phyloP scores from a whole-genome alignment of 2,329 filamentous ascomycete species.

The Colletotrichum godetiae region DNA sequence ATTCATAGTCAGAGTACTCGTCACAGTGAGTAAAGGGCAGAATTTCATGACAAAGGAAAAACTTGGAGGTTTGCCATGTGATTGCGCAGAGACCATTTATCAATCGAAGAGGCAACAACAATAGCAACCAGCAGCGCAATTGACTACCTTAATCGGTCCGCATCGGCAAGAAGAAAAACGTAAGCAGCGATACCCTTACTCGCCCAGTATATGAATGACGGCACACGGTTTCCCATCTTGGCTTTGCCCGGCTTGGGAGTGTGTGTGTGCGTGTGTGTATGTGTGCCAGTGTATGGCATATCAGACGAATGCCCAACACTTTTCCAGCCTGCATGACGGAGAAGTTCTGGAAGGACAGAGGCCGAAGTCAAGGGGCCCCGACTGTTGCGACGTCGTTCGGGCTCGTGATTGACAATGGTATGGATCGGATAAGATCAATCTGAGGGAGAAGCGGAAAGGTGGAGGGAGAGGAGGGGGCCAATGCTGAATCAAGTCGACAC shows the following conservation, averaged over 20 bases:
- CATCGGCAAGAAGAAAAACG: neutral
- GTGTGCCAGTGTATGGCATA: neutral
- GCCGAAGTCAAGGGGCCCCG: slow-evolving; percentile 5
- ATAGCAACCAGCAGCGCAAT: neutral
- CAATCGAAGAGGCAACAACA: neutral
- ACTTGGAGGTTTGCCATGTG: neutral
- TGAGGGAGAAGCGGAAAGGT: neutral
- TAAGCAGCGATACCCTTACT: neutral
- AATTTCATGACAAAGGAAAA: neutral
- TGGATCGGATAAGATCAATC: neutral
- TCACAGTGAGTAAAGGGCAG: neutral
- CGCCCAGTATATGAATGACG: neutral
- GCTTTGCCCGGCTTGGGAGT: no score
- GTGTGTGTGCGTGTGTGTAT: no score
- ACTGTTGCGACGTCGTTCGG: slow-evolving; percentile 7
- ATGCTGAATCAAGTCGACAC: neutral
- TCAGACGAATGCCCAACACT: slow-evolving; percentile 10
- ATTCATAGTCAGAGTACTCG: neutral
- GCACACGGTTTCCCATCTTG: neutral
- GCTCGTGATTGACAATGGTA: slow-evolving; percentile 1
- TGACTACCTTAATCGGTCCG: no score
- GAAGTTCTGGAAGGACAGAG: slow-evolving; percentile 22
- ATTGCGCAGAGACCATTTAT: neutral
- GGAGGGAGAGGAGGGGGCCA: neutral
- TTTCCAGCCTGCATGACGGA: slow-evolving; percentile 9